Evolutionary conservation across 176 grass and related monocot genomes (phyloP).

Genomic region (Rhynchospora breviuscula): DNA sequence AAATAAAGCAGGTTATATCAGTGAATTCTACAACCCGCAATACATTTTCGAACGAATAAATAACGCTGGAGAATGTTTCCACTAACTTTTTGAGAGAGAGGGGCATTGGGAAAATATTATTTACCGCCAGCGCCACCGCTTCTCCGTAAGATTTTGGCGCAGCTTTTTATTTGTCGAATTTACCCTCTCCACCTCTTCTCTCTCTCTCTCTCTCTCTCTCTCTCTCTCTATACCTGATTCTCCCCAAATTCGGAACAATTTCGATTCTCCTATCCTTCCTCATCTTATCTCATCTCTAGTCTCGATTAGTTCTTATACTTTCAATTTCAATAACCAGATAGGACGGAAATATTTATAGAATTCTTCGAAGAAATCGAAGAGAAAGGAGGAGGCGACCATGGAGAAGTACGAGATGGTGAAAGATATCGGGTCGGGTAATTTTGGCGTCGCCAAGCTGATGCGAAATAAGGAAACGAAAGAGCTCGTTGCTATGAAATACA

Average conservation of each 20-base stretch:
- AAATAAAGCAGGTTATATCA: neutral
- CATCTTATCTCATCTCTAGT: neutral
- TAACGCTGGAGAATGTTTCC: neutral
- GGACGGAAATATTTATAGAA: neutral
- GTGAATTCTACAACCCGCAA: neutral
- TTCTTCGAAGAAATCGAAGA: neutral
- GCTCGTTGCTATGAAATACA: slow-evolving; percentile 94
- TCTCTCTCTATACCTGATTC: neutral
- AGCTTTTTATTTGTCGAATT: slow-evolving; percentile 30
- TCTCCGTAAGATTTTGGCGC: slow-evolving; percentile 22
- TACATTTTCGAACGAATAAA: neutral
- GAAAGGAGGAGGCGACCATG: slow-evolving; percentile 26
- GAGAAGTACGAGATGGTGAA: slow-evolving; percentile 81
- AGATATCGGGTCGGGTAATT: slow-evolving; percentile 92
- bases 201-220: neutral
- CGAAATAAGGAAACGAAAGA: slow-evolving; percentile 69
- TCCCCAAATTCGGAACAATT: slow-evolving; percentile 18
- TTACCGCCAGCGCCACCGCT: slow-evolving; percentile 30
- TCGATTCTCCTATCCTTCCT: neutral
- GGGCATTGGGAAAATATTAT: slow-evolving; percentile 1
- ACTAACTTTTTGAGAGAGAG: neutral
- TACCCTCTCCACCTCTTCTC: slow-evolving; percentile 5
- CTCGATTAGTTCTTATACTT: neutral
- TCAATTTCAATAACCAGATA: neutral
- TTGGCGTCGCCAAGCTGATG: slow-evolving; percentile 82